phyloP scores from a whole-genome alignment of 2,329 filamentous ascomycete genomes.

The Rugonectria rugulosa region DNA sequence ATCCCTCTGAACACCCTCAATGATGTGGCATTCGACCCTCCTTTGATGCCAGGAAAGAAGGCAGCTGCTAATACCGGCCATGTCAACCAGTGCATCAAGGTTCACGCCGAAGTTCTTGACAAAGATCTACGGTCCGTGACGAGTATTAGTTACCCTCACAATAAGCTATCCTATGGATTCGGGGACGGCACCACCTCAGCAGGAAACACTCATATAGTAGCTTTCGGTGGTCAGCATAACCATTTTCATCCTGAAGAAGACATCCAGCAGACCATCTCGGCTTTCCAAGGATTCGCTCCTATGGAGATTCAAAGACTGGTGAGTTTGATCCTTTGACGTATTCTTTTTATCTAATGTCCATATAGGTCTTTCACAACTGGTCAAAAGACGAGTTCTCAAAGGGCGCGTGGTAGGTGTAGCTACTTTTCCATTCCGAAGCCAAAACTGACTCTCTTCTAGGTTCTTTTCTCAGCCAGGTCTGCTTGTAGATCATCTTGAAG shows the following conservation, averaged over 20 bases:
- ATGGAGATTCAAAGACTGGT: constrained; percentile 42
- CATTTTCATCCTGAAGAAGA: constrained; percentile 54
- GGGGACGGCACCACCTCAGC: constrained; percentile 54
- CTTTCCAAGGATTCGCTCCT: constrained; percentile 43
- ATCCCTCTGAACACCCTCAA: constrained; percentile 55
- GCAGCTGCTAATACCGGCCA: constrained; percentile 49
- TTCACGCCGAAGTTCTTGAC: constrained; percentile 53
- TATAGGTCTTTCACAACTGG: constrained; percentile 58
- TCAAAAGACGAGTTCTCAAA: constrained; percentile 55
- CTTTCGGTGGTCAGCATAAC: constrained; percentile 52
- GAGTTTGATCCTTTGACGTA: background rate
- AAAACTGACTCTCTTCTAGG: constrained; percentile 23
- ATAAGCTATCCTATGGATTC: constrained; percentile 51
- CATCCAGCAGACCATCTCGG: constrained; percentile 42
- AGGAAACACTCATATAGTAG: constrained; percentile 57
- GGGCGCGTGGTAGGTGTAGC: constrained; percentile 46
- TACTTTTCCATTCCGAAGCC: background rate
- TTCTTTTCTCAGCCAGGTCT: constrained; percentile 50
- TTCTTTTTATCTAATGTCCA: background rate
- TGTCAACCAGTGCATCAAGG: constrained; percentile 55
- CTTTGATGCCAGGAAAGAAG: constrained; percentile 45
- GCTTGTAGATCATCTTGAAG: constrained; percentile 47
- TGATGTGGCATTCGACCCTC: constrained; percentile 50
- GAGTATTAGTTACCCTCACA: constrained; percentile 52
- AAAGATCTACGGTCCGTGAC: constrained; percentile 52